A percentile compares a stretch with the other conserved stretches of the same genome.
These are phyloP conservation scores for Monosporozyma unispora DNA, from an alignment of 805 yeast species.

Conservation along the genomic window DNA sequence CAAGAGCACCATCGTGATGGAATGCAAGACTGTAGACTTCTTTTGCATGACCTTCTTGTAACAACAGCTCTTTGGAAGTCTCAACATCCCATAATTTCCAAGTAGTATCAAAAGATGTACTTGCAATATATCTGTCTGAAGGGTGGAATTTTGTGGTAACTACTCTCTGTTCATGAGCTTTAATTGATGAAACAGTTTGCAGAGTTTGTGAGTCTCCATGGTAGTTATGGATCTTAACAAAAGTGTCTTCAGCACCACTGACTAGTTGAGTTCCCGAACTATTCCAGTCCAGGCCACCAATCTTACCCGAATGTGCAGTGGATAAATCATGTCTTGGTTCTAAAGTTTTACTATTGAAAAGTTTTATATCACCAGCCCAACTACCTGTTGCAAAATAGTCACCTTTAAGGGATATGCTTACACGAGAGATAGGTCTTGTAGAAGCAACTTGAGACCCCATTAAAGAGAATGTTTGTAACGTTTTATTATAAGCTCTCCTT, in stretches of 20 bases:
- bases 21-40: slow-evolving; percentile 55
- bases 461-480: slow-evolving; percentile 34
- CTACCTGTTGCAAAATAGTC: slow-evolving; percentile 52
- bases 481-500: slow-evolving; percentile 36
- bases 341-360: slow-evolving; percentile 38
- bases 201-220: slow-evolving; percentile 11
- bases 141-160: slow-evolving; percentile 62
- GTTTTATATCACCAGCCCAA: slow-evolving; percentile 69
- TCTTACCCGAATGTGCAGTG: slow-evolving; percentile 45
- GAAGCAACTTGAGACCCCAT: slow-evolving; percentile 65
- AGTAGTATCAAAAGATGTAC: slow-evolving; percentile 75
- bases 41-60: slow-evolving; percentile 82
- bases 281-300: slow-evolving; percentile 65
- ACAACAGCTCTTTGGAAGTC: slow-evolving; percentile 40
- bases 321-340: slow-evolving; percentile 15
- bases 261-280: slow-evolving; percentile 27
- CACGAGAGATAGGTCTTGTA: slow-evolving; percentile 57
- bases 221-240: slow-evolving; percentile 31
- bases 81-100: slow-evolving; percentile 83
- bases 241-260: slow-evolving; percentile 41
- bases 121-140: slow-evolving; percentile 41
- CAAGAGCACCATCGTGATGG: slow-evolving; percentile 70
- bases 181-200: slow-evolving; percentile 16
- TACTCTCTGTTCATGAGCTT: slow-evolving; percentile 50
- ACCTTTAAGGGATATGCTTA: slow-evolving; percentile 34